Conservation (phyloP, 2,329 filamentous ascomycete species). For the Hypocreales sp. region DNA sequence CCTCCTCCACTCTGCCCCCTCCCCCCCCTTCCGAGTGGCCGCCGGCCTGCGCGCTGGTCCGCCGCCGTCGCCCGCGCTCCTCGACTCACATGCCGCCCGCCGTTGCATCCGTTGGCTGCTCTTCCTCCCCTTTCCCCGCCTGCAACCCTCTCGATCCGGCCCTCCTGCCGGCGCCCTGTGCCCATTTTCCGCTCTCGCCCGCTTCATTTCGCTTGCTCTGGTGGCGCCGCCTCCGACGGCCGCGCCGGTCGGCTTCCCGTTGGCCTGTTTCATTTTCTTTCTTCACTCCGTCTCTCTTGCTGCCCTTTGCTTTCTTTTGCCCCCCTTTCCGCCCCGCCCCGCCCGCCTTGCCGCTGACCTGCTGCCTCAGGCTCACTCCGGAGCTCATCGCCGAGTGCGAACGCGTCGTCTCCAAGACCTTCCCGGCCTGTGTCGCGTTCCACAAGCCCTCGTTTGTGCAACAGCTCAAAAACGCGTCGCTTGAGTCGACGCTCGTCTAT, state of each 20-base stretch:
- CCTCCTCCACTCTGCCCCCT: background rate
- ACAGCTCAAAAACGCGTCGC: slow-evolving; percentile 39
- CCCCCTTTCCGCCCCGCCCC: background rate
- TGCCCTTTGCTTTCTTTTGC: background rate
- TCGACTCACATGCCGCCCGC: slow-evolving; percentile 3
- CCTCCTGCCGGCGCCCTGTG: background rate
- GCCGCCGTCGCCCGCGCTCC: background rate
- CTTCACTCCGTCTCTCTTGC: too few species aligned
- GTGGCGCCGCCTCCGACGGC: background rate
- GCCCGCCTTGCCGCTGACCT: background rate
- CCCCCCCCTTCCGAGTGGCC: slow-evolving; percentile 4
- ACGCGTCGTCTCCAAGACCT: slow-evolving; percentile 43
- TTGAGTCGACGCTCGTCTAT: slow-evolving; percentile 41
- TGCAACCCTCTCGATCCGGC: slow-evolving; percentile 2
- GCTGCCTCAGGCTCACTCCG: slow-evolving; percentile 29
- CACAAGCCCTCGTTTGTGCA: slow-evolving; percentile 47
- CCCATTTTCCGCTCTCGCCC: too few species aligned
- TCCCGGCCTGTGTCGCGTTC: slow-evolving; percentile 46
- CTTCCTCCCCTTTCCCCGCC: slow-evolving; percentile 1
- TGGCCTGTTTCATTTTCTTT: too few species aligned
- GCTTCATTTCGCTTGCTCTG: background rate
- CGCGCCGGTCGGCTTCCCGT: background rate
- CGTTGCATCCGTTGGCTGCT: slow-evolving; percentile 2
- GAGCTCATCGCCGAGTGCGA: slow-evolving; percentile 44
- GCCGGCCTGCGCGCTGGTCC: slow-evolving; percentile 1